phyloP scores from a whole-genome alignment of 2,329 filamentous ascomycete species.

The Trichoderma arundinaceum region DNA sequence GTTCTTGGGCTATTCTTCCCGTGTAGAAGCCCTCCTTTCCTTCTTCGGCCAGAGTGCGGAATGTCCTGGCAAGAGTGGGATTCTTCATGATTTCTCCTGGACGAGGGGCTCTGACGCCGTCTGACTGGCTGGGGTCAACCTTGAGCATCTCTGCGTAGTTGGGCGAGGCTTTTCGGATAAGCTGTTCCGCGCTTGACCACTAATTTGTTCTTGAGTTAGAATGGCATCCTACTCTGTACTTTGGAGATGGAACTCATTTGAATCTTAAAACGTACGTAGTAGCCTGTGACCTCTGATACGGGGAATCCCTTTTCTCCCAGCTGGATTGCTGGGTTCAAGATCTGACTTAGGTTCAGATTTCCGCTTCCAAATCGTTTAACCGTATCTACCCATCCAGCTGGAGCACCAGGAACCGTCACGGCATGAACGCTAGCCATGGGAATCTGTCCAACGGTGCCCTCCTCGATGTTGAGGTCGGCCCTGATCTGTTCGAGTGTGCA shows the following conservation, averaged over 20 bases:
- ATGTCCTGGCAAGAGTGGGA: conserved; percentile 79
- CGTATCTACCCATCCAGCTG: conserved; percentile 92
- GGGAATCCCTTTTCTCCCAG: conserved; percentile 89
- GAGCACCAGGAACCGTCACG: conserved; percentile 86
- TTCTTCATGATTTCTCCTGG: conserved; percentile 91
- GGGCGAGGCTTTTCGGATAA: conserved; percentile 75
- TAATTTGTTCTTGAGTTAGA: conserved; percentile 45
- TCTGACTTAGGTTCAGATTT: conserved; percentile 75
- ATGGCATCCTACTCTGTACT: neutral
- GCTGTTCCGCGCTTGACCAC: conserved; percentile 72
- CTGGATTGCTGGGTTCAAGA: conserved; percentile 82
- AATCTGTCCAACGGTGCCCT: conserved; percentile 63
- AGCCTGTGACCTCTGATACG: conserved; percentile 78
- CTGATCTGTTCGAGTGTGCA: conserved; percentile 73
- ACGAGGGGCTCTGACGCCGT: conserved; percentile 74
- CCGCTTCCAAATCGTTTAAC: conserved; percentile 89
- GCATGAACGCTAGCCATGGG: conserved; percentile 79
- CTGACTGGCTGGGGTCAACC: conserved; percentile 67
- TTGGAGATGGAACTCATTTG: no score
- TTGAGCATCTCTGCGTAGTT: conserved; percentile 91
- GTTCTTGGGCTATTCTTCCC: conserved; percentile 78
- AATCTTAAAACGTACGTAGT: conserved; percentile 59
- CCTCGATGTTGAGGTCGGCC: conserved; percentile 68
- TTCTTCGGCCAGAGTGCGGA: conserved; percentile 75
- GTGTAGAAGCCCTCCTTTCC: conserved; percentile 93